phyloP scores from a whole-genome alignment of 441 rosid genomes.

The Euphorbia corollata region DNA sequence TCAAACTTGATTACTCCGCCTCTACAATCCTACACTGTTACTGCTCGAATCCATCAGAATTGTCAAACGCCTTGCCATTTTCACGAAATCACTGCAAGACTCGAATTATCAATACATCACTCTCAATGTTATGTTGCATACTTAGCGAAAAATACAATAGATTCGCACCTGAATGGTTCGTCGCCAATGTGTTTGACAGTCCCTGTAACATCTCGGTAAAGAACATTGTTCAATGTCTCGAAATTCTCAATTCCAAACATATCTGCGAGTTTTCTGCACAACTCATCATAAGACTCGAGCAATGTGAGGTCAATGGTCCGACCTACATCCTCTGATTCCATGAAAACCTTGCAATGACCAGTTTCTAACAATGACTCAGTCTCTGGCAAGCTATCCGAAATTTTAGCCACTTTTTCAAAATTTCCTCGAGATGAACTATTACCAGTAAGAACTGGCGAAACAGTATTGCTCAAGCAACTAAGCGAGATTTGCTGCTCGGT shows the following conservation, averaged over 20 bases:
- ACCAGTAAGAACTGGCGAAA: constrained; percentile 34
- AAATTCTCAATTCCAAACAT: constrained; percentile 43
- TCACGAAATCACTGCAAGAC: constrained; percentile 45
- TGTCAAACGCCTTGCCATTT: constrained; percentile 47
- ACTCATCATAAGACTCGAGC: constrained; percentile 44
- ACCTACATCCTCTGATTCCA: constrained; percentile 57
- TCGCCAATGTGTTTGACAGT: constrained; percentile 43
- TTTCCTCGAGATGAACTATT: constrained; percentile 40
- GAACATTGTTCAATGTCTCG: constrained; percentile 24
- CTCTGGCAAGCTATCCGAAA: constrained; percentile 41
- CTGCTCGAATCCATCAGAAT: constrained; percentile 51
- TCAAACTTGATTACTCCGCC: constrained; percentile 18
- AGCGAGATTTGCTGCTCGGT: constrained; percentile 65
- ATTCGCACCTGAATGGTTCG: constrained; percentile 45
- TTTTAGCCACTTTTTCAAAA: constrained; percentile 32
- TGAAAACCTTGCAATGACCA: constrained; percentile 54
- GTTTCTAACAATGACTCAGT: constrained; percentile 30
- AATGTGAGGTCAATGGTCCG: constrained; percentile 49
- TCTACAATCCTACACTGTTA: constrained; percentile 35
- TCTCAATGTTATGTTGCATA: neutral
- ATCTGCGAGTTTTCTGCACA: constrained; percentile 41
- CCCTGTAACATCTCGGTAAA: constrained; percentile 41
- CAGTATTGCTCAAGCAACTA: constrained; percentile 37
- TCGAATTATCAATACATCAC: constrained; percentile 13
- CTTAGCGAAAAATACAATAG: neutral